Evolutionary conservation across 2,329 filamentous ascomycete species (phyloP), one percentile per base, ranked within the genome.

Genomic region (Penicillium sp.): DNA sequence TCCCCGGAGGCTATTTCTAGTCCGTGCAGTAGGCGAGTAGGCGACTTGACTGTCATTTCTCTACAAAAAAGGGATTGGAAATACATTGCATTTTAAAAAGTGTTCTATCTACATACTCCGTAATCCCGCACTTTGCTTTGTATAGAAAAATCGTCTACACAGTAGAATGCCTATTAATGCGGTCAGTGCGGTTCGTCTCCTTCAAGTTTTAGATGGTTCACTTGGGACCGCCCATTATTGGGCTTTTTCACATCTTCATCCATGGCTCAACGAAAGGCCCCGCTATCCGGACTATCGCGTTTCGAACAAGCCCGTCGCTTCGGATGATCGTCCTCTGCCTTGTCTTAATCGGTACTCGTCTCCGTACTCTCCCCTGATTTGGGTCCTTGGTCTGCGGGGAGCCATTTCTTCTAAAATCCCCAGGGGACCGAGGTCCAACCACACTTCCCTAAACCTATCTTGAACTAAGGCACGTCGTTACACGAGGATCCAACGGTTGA

Each of bases 401-500:
- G 37, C 48, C 40, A 34, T 49, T 44, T 52, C 48, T 41, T 10
- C 40, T 25, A 25, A 25, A 25, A 25, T 19, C 41, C 18, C 9
- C 5, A 14, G 45, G 42, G 53, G 51, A 56, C 59, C 57, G 57
- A 60, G 59, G 59, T 56, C 42, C 49, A 48, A 29, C 28, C 39
- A 42, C 54, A 55, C 49, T 41, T 29, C 35, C 14, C 10, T 9
- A 34, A 9, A 16, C n/a, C 8, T 18, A 9, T 9, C 33, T 25
- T 25, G 22, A 18, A 18, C 33, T 18, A 10, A n/a, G 8, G 8
- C 13, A 39, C 19, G n/a, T 19, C 43, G 57, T 62, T 49, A 56
- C 61, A 64, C 59, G 53, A 25, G 27, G 53, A 59, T 62, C 57
- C 55, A 59, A 59, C 60, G 46, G 54, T 54, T 50, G 54, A 64